phyloP scores from a whole-genome alignment of 441 rosid species.

The Populus trichocarpa region DNA sequence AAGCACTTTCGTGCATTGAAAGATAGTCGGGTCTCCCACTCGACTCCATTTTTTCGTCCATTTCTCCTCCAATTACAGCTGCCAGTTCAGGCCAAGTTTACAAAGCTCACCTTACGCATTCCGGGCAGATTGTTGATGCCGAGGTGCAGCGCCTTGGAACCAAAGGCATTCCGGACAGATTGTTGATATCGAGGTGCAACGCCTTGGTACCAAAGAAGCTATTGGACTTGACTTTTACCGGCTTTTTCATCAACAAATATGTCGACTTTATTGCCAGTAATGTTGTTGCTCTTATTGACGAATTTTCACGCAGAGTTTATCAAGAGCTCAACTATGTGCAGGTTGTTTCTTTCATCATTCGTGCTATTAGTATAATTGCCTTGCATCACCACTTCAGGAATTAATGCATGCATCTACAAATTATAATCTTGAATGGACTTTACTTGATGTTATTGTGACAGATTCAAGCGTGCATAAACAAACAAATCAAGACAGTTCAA shows the following conservation, averaged over 20 bases:
- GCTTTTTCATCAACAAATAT: conserved; percentile 62
- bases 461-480: neutral
- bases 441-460: neutral
- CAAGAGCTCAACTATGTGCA: conserved; percentile 92
- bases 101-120: conserved; percentile 74
- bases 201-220: neutral
- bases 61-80: conserved; percentile 89
- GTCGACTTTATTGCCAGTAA: conserved; percentile 68
- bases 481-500: neutral
- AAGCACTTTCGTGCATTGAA: conserved; percentile 91
- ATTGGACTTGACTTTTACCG: conserved; percentile 13
- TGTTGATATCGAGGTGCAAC: neutral
- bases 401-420: neutral
- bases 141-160: neutral
- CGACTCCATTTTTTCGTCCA: conserved; percentile 60
- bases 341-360: conserved; percentile 38
- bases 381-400: neutral
- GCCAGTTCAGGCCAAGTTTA: conserved; percentile 98
- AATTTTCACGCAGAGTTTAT: conserved; percentile 81
- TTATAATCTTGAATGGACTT: neutral
- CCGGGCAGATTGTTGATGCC: conserved; percentile 43
- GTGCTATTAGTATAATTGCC: neutral
- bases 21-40: conserved; percentile 69
- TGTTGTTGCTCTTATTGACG: conserved; percentile 72
- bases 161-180: neutral